Evolutionary conservation across 2,329 filamentous ascomycete species (phyloP), one percentile per base, ranked within the genome.

Genomic region (Scedosporium apiospermum): DNA sequence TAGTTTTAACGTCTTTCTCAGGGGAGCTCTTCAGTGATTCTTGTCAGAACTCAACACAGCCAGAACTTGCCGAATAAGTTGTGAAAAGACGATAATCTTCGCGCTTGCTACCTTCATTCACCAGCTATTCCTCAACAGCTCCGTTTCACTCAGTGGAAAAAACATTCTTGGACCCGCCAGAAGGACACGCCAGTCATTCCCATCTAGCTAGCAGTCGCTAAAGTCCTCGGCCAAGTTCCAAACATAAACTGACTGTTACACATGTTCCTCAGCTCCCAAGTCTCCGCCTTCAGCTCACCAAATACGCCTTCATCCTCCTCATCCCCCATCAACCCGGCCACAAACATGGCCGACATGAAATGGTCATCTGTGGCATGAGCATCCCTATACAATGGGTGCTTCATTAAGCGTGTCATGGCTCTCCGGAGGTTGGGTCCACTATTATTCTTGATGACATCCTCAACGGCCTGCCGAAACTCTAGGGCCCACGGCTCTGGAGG

Each of bases 291-390:
- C 65, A 85, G 68, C 63, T 73, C 70, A 0, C 76, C 79, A 42
- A 71, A 65, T 12, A 72, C 44, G 1, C 49, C 60, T 21, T 55
- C 49, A 42, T 83, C 81, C 30, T 78, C 78, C 62, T 69, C 67
- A 51, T 75, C 77, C 0, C 83, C 83, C 12, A 75, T 76, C 3
- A 80, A 75, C 1, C 87, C 87, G 0, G 85, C 83, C 0, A 86
- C 80, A 72, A 89, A 89, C 67, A 85, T 75, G 3, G 82, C 78
- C 0, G 85, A 75, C 82, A 89, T 88, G 66, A 87, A 89, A 68
- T 89, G 86, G 69, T 89, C 87, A 68, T 90, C 87, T 0, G 87
- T 89, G 0, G 78, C 86, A 72, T 89, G 87, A 0, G 87, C 87
- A 67, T 88, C 86, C 16, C 86, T 74, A 68, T 81, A 89, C 57